phyloP scores from a whole-genome alignment of 257 asterid genomes.

The Coffea eugenioides region DNA sequence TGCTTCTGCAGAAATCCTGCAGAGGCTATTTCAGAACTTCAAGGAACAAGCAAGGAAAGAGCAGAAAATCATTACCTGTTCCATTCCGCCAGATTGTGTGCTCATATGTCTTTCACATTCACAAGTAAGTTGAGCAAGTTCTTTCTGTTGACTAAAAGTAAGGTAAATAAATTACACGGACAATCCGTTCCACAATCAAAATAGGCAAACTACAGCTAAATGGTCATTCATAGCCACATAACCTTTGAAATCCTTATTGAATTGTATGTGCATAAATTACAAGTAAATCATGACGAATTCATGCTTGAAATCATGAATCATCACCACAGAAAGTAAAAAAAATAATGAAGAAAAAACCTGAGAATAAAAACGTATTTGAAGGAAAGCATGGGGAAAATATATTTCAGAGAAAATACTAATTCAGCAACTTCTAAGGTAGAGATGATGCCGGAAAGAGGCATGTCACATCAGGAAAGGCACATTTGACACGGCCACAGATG shows the following conservation, averaged over 20 bases:
- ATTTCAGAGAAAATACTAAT: no score
- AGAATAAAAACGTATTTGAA: background rate
- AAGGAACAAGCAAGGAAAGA: background rate
- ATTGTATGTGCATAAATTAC: background rate
- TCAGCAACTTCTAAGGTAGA: no score
- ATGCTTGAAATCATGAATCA: background rate
- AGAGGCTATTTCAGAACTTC: no score
- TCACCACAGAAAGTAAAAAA: background rate
- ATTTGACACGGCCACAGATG: no score
- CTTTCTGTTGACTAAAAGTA: slow-evolving; percentile 56
- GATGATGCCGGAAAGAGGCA: no score
- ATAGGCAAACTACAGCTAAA: background rate
- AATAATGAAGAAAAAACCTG: background rate
- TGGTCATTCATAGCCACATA: background rate
- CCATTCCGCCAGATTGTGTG: slow-evolving; percentile 99
- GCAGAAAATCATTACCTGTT: slow-evolving; percentile 59
- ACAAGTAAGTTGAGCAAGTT: slow-evolving; percentile 92
- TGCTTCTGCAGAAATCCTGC: no score
- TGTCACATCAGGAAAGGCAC: no score
- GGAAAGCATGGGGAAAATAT: no score
- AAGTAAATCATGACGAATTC: background rate
- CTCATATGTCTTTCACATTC: slow-evolving; percentile 97
- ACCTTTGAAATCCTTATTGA: background rate
- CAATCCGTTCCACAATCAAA: background rate
- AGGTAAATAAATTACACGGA: background rate